Evolutionary conservation across 2,329 filamentous ascomycete genomes (phyloP).

Genomic region (Talaromyces piceae): DNA sequence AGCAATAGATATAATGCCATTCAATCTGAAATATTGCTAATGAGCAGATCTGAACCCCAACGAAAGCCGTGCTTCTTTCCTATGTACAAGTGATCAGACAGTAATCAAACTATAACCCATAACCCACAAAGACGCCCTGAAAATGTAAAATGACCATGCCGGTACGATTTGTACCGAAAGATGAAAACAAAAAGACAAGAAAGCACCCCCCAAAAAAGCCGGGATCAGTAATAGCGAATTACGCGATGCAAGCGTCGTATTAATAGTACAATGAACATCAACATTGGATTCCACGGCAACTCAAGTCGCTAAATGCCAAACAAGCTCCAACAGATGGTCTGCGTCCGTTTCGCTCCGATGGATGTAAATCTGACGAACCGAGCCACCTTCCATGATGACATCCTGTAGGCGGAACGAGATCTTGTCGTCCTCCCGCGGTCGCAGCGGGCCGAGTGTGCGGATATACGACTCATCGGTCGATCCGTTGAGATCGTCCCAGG

Average conservation of each 20-base stretch:
- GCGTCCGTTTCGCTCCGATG: slow-evolving; percentile 34
- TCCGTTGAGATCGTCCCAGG: slow-evolving; percentile 43
- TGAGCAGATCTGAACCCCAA: too few relatives aligned
- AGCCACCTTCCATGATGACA: slow-evolving; percentile 35
- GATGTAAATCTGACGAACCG: slow-evolving; percentile 51
- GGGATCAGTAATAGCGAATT: not conserved
- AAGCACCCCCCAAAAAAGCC: not conserved
- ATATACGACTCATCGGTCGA: slow-evolving; percentile 40
- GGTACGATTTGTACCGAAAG: too few relatives aligned
- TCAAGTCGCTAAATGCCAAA: slow-evolving; percentile 23
- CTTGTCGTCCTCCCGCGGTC: slow-evolving; percentile 40
- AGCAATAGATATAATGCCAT: too few relatives aligned
- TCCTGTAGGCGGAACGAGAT: slow-evolving; percentile 46
- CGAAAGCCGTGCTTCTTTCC: too few relatives aligned
- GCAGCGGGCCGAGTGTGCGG: slow-evolving; percentile 48
- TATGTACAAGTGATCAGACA: too few relatives aligned
- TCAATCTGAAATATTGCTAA: too few relatives aligned
- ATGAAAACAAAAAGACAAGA: not conserved
- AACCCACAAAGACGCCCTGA: too few relatives aligned
- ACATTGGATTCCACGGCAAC: not conserved
- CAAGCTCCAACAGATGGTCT: slow-evolving; percentile 35
- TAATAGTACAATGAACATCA: not conserved
- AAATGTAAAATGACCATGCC: too few relatives aligned
- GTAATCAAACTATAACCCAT: too few relatives aligned
- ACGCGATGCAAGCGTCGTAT: not conserved